Evolutionary conservation across 2,329 filamentous ascomycete species (phyloP), one percentile per base, ranked within the genome.

Genomic region (Aspergillus aculeatus): DNA sequence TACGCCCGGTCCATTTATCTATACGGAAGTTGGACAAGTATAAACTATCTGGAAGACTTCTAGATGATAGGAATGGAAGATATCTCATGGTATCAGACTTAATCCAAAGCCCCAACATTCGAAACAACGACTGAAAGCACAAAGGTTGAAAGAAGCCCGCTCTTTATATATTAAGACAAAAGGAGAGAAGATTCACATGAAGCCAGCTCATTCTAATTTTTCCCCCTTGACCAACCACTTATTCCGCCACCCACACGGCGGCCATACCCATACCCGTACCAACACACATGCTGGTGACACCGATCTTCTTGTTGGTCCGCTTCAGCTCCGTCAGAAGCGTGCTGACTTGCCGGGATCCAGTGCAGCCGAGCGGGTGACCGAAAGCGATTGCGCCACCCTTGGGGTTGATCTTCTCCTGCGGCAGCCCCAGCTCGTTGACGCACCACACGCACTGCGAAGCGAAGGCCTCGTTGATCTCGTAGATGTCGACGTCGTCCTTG

Each of bases 391-490:
- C 93, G 64, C 94, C 94, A 66, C 94, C 95, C 84, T 97, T 96
- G 70, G 94, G 94, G 82, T 98, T 98, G 73, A 99, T 87, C 85
- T 97, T 98, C 66, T 91, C 88, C 62, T 83, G 74, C 56, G 92
- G 90, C 29, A 99, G 80, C 49, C 89, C 89, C 23, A 99, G 85
- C 82, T 97, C 88, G 71, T 95, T 91, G 64, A 91, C 86, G 77
- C 92, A 97, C 90, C 90, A 98, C 66, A 98, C 78, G 78, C 92
- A 96, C 84, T 98, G 94, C 64, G 87, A 91, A 32, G 95, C 95
- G 77, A 99, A 99, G 1, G 95, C 95, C 85, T 99, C 95, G 82
- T 99, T 99, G 84, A 99, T 97, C 85, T 99, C 95, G 73, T 86
- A 98, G 73, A 98, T 94, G 75, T 98, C 95, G 31, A 99, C 92